Percentiles rank a stretch among this genome's conserved stretches.
Conservation (phyloP, 148 eudicot species). For the Diospyros lotus region DNA sequence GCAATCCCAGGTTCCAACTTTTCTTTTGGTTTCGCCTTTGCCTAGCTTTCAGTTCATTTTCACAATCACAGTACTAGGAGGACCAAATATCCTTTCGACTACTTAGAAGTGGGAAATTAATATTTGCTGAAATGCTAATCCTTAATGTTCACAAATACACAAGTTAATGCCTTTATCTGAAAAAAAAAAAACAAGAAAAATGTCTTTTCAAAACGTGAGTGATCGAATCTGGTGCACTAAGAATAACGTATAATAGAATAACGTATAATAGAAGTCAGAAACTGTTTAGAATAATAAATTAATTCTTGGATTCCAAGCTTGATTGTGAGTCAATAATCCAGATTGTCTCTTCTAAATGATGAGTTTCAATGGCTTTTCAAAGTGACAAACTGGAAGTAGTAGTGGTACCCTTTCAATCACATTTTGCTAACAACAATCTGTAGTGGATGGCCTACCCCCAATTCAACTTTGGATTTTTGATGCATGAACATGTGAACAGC, state of each 20-base stretch:
- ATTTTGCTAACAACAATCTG: not conserved
- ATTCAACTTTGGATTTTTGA: not conserved
- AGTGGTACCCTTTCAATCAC: not conserved
- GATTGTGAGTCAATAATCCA: conserved; percentile 5
- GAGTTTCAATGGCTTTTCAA: not conserved
- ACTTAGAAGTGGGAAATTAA: no score
- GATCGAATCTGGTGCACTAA: not conserved
- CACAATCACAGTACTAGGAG: no score
- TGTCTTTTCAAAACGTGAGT: not conserved
- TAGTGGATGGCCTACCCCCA: conserved; percentile 9
- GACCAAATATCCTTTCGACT: no score
- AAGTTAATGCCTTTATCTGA: no score
- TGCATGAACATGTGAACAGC: conserved; percentile 2
- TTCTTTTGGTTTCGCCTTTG: not conserved
- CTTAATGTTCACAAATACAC: no score
- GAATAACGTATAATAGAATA: no score
- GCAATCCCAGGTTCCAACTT: not conserved
- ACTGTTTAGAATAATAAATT: no score
- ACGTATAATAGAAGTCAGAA: no score
- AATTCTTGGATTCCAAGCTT: conserved; percentile 1
- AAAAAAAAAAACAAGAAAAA: no score
- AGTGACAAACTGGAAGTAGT: not conserved
- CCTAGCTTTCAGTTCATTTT: not conserved
- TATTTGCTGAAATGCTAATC: no score
- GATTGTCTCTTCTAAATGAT: conserved; percentile 2